These are phyloP conservation scores for Trypanosoma cruzi DNA, from an alignment of 208 protist species.

Conservation along the genomic window DNA sequence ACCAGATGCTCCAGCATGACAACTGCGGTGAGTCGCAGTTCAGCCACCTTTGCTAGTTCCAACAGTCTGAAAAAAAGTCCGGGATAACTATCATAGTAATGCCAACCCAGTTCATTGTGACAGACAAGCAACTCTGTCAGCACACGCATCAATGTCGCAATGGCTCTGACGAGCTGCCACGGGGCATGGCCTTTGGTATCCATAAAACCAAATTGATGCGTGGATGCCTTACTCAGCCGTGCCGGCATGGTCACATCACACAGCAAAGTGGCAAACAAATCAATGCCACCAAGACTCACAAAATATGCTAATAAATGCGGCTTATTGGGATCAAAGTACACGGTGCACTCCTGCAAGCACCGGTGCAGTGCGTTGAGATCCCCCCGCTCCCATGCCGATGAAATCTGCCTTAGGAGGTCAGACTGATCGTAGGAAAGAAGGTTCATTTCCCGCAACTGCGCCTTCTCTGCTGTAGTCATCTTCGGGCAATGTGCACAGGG, in stretches of 20 bases:
- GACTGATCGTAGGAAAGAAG: constrained; percentile 18
- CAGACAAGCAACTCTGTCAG: constrained; percentile 72
- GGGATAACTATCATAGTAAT: constrained; percentile 78
- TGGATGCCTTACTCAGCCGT: neutral
- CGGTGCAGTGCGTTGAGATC: constrained; percentile 24
- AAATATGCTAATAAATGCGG: constrained; percentile 52
- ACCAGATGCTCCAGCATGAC: constrained; percentile 77
- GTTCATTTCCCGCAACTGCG: constrained; percentile 8
- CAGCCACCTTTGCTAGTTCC: constrained; percentile 55
- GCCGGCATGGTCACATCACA: constrained; percentile 48
- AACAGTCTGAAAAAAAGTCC: constrained; percentile 75
- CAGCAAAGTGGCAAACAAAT: constrained; percentile 64
- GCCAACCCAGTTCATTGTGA: constrained; percentile 75
- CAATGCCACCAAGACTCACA: constrained; percentile 63
- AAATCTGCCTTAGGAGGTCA: constrained; percentile 21
- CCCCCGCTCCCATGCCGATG: constrained; percentile 17
- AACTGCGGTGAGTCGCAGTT: constrained; percentile 32
- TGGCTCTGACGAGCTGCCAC: constrained; percentile 35
- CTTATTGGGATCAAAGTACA: constrained; percentile 51
- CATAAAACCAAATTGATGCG: constrained; percentile 7
- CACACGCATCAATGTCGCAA: constrained; percentile 37
- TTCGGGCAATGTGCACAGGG: constrained; percentile 17
- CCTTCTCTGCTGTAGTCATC: neutral
- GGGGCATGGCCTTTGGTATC: constrained; percentile 15
- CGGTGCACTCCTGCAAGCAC: constrained; percentile 34